Evolutionary conservation across 2,329 filamentous ascomycete genomes (phyloP), one percentile per base, ranked within the genome.

Genomic region (Ceratocystis papillata): DNA sequence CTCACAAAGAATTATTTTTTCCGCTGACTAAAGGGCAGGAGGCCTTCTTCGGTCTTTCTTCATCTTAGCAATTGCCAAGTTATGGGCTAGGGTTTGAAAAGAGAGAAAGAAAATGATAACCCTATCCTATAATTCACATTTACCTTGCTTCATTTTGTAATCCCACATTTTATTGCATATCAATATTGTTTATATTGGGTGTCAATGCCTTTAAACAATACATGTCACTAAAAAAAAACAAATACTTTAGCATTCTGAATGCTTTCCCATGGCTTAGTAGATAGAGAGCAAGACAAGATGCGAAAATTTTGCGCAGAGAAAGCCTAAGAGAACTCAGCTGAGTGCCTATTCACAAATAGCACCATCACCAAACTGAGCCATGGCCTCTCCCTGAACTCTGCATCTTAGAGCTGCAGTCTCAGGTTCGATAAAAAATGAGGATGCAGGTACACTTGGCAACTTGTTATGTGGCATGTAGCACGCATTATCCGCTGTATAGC

Each of bases 381-480:
- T 20, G 17, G 55, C 55, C 55, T 59, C 55, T 33, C 33, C 55
- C 28, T 59, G 28, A 59, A n/a, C 55, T n/a, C 15, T 59, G 55
- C 55, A 59, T 33, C 6, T 37, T 30, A 17, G 28, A 59, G n/a
- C 15, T 4, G 15, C 7, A 20, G 55, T 30, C 55, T 59, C 28
- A 37, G 15, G 15, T 37, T 20, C 55, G 55, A 59, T 59, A 20
- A 5, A 22, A 59, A 30, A 5, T 5, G 12, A 55, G 22, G 2
- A 55, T 22, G 25, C 17, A 59, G 15, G 55, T 20, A 37, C 30
- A 37, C 25, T 33, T 7, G 20, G 22, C 22, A 22, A 12, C 48
- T 25, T 53, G 48, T 10, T 53, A 20, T 6, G 20, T 48, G 48
- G 7, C 5, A 59, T 33, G 30, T 59, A 33, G 28, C 12, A 59